Evolutionary conservation across 2,329 filamentous ascomycete genomes (phyloP), one percentile per base, ranked within the genome.

Genomic region (Fusarium siculi): DNA sequence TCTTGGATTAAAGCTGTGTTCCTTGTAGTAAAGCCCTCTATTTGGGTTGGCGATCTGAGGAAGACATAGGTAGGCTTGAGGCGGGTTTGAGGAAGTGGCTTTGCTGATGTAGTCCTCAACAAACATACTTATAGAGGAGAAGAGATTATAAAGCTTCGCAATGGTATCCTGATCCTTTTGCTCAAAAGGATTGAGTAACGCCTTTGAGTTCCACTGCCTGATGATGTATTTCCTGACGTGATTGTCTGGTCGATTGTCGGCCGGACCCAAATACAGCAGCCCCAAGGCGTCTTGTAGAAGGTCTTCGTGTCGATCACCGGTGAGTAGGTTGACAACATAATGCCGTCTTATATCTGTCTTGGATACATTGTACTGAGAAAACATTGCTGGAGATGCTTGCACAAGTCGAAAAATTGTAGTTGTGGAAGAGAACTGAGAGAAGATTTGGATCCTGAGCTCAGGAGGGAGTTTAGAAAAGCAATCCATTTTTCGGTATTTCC

Each of bases 41-140:
- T 11, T 39, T 12, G 25, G 34, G 23, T 25, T 9, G 10, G 18
- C 11, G 37, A 63, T 34, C 9, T 28, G n/a, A 47, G 36, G 68
- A 28, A 71, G 72, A 36, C 44, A 61, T 21, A 64, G 50, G 15
- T 68, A 74, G 6, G 47, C 54, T 28, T 43, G n/a, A 4, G 69
- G 49, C 7, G 61, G 63, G 21, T 44, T 46, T 2, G 40, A 10
- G 4, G 72, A 43, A 5, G 57, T 66, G 19, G 66, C 72, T n/a
- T 74, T 71, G 9, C 60, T 63, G 19, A 75, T 34, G 28, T 68
- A 75, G 37, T 74, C 72, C 36, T 73, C 72, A 1, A 71, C 47
- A 10, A 74, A 71, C 2, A 66, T 23, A 5, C 50, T n/a, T 5
- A 75, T 18, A 2, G 60, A 55, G 7, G 56, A 49, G 10, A 71